Conservation (phyloP, 345 rosid genomes). For the Orychophragmus violaceus region DNA sequence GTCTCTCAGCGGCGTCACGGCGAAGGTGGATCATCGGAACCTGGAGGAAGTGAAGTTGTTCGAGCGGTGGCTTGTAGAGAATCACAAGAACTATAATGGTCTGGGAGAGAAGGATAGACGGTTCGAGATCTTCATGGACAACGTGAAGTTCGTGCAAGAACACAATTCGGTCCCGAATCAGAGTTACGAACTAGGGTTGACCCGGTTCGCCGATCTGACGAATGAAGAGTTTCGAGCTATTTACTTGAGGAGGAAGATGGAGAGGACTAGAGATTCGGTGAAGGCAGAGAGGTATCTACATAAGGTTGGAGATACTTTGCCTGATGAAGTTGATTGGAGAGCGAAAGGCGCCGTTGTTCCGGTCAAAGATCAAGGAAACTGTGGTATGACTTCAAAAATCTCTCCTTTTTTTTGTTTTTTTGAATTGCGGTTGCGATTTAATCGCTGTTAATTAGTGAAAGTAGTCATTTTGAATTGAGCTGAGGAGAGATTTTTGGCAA, state of each 20-base stretch:
- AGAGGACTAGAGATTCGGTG: slow-evolving; percentile 1
- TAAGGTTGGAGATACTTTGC: slow-evolving; percentile 32
- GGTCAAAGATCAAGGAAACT: slow-evolving; percentile 48
- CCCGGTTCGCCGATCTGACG: slow-evolving; percentile 67
- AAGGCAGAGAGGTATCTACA: slow-evolving; percentile 27
- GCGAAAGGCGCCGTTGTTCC: slow-evolving; percentile 40
- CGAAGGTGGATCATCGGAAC: not conserved
- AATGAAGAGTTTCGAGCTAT: slow-evolving; percentile 50
- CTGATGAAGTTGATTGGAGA: slow-evolving; percentile 48
- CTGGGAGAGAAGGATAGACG: slow-evolving; percentile 60
- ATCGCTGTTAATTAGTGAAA: not conserved
- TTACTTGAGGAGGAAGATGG: slow-evolving; percentile 39
- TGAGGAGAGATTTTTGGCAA: not conserved
- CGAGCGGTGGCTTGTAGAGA: slow-evolving; percentile 54
- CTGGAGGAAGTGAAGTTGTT: slow-evolving; percentile 37
- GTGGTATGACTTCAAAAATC: slow-evolving; percentile 34
- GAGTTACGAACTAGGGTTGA: slow-evolving; percentile 51
- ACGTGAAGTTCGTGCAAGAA: slow-evolving; percentile 44
- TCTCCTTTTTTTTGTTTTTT: not conserved
- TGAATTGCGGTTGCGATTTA: slow-evolving; percentile 8
- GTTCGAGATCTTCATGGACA: slow-evolving; percentile 61
- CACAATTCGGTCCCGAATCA: slow-evolving; percentile 42
- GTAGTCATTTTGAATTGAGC: not conserved
- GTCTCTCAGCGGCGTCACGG: slow-evolving; percentile 15
- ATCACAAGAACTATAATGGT: slow-evolving; percentile 47